A percentile compares a stretch with the other conserved stretches of the same genome.
phyloP scores from a whole-genome alignment of 2,329 filamentous ascomycete genomes.

The Aquanectria penicillioides region DNA sequence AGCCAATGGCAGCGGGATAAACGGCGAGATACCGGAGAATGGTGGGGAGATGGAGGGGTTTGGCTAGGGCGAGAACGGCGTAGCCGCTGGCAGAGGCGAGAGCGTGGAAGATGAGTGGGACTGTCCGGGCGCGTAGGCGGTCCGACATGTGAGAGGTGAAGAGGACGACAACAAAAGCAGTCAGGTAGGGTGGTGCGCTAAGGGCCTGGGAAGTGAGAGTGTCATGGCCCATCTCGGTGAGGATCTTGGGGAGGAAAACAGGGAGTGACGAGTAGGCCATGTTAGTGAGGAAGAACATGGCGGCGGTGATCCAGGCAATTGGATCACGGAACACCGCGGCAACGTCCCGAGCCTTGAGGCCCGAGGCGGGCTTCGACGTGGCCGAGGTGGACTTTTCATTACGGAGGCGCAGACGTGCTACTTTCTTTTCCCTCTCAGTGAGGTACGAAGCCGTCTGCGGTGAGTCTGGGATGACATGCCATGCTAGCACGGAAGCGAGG shows the following conservation, averaged over 20 bases:
- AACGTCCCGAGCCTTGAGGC: slow-evolving; percentile 66
- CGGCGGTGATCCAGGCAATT: slow-evolving; percentile 72
- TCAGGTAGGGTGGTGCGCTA: slow-evolving; percentile 82
- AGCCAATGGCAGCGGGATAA: slow-evolving; percentile 81
- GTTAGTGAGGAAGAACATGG: slow-evolving; percentile 89
- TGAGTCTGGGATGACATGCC: slow-evolving; percentile 79
- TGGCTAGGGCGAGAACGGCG: slow-evolving; percentile 68
- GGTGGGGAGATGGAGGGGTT: slow-evolving; percentile 53
- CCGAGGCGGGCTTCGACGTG: slow-evolving; percentile 35
- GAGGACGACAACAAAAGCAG: slow-evolving; percentile 78
- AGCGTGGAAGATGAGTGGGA: slow-evolving; percentile 75
- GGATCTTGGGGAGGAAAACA: slow-evolving; percentile 85
- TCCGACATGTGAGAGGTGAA: slow-evolving; percentile 79
- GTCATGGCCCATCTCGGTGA: slow-evolving; percentile 79
- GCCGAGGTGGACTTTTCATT: slow-evolving; percentile 52
- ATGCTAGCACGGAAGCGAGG: slow-evolving; percentile 77
- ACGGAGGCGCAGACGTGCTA: slow-evolving; percentile 76
- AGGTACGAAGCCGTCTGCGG: slow-evolving; percentile 74
- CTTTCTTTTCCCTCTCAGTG: slow-evolving; percentile 69
- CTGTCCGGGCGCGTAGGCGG: slow-evolving; percentile 67
- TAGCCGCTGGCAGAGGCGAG: slow-evolving; percentile 72
- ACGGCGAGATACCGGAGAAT: slow-evolving; percentile 76
- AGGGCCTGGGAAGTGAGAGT: slow-evolving; percentile 77
- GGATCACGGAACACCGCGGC: slow-evolving; percentile 54
- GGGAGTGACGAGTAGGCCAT: slow-evolving; percentile 89